These are phyloP conservation scores for Carex myosuroides DNA, from an alignment of 176 grass and related monocot species.

Conservation along the genomic window DNA sequence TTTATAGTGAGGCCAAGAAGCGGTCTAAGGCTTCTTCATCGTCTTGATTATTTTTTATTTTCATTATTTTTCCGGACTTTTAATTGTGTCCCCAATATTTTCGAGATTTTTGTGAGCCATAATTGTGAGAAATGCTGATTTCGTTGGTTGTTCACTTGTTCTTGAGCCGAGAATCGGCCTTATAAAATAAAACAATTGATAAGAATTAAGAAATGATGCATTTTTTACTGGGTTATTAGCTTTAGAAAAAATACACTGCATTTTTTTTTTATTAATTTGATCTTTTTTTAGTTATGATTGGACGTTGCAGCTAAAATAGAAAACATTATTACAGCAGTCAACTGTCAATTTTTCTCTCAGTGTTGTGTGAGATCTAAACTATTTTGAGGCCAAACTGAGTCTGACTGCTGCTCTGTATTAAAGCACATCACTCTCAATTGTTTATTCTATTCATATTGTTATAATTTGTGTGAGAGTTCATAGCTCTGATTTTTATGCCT, in stretches of 20 bases:
- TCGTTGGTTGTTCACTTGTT: background rate
- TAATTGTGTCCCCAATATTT: background rate
- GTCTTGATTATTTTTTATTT: slow-evolving; percentile 20
- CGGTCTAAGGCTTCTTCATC: slow-evolving; percentile 25
- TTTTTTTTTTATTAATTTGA: background rate
- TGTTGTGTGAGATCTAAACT: background rate
- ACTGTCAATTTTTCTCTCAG: background rate
- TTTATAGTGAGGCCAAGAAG: slow-evolving; percentile 86
- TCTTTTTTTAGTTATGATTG: background rate
- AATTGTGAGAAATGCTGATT: slow-evolving; percentile 1
- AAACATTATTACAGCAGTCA: background rate
- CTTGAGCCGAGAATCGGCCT: background rate
- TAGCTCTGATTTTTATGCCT: background rate
- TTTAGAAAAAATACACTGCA: background rate
- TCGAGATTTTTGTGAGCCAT: background rate
- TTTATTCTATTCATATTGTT: background rate
- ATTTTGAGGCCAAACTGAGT: background rate
- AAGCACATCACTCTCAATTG: background rate
- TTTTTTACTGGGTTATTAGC: background rate
- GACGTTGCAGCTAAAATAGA: background rate
- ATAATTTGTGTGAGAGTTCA: background rate
- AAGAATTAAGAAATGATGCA: background rate
- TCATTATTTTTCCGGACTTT: slow-evolving; percentile 14
- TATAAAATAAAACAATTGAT: background rate
- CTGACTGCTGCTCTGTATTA: background rate